Conservation (phyloP, 2,329 filamentous ascomycete species). For the Colletotrichum eleusines region DNA sequence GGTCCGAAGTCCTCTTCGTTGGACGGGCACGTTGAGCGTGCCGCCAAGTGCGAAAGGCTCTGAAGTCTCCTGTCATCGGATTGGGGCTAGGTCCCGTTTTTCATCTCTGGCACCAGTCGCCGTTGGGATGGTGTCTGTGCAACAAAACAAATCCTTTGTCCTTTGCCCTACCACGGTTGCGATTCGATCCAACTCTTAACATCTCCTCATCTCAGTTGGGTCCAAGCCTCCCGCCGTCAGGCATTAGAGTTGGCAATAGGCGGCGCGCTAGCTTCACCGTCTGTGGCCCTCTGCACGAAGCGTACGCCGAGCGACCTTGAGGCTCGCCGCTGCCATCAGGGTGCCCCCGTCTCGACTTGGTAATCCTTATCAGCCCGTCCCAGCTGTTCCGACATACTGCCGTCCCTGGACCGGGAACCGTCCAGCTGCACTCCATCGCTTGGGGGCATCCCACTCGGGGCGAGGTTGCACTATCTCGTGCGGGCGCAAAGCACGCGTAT, state of each 20-base stretch:
- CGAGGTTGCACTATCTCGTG: slow-evolving; percentile 28
- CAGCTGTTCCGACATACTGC: background rate
- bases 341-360: background rate
- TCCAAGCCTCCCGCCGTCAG: slow-evolving; percentile 36
- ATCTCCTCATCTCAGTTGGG: slow-evolving; percentile 20
- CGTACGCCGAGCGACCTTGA: slow-evolving; percentile 4
- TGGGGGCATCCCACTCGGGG: slow-evolving; percentile 12
- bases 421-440: too few relatives aligned
- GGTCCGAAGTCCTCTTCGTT: background rate
- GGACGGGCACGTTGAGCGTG: background rate
- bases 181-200: slow-evolving; percentile 25
- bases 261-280: slow-evolving; percentile 5
- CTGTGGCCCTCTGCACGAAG: background rate
- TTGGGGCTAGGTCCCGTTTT: slow-evolving; percentile 13
- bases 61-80: background rate
- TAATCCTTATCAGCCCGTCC: background rate
- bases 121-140: slow-evolving; percentile 3
- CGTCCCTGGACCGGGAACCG: background rate
- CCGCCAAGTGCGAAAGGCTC: slow-evolving; percentile 13
- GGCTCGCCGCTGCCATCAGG: background rate
- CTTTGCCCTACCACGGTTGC: slow-evolving; percentile 5
- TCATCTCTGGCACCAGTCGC: background rate
- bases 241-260: slow-evolving; percentile 15
- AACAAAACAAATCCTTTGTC: slow-evolving; percentile 17
- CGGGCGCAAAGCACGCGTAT: slow-evolving; percentile 34